Base-by-base conservation (phyloP, 176 grass and related monocot genomes). In the Elymus sibiricus region DNA sequence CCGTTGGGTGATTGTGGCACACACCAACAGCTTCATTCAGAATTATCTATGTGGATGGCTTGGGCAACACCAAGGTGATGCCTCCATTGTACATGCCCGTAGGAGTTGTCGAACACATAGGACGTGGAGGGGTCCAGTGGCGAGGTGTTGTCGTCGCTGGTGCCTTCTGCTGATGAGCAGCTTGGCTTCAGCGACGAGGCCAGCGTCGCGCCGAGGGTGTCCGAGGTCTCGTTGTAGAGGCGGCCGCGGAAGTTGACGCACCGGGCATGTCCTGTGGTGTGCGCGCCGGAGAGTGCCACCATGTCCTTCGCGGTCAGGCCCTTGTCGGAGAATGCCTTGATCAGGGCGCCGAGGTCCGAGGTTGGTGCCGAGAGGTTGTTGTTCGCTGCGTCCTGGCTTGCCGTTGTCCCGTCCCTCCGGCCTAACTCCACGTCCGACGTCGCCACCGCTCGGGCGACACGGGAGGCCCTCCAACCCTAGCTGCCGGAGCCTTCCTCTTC, bases 41-140 rank as follows among this genome's bases (percentile, higher is more conserved):
- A 32, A 32, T 32, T 32, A 32, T 32, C 31, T 32, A 32, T 32
- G 31, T 32, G 31, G 31, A 32, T 32, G 31, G 31, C 31, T 32
- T n/a, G n/a, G n/a, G 31, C 31, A 32, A 3, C 31, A 32, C 31
- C 31, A 32, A 32, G 31, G 31, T 32, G 31, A 1, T 32, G 31
- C 31, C 31, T 32, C 31, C 31, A 32, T 32, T 32, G 31, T 32
- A 32, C 31, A 32, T 32, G 38, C 38, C 6, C 38, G 39, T 40
- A 40, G 84, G 51, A 87, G 77, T 94, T 94, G 86, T 97, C 95
- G 79, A 97, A 97, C n/a, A 89, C 74, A 84, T 85, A 83, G 42
- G 92, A 90, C 1, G 92, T 91, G 43, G 68, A 39, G 14, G 92
- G 62, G 85, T 97, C 93, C 6, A 95, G 86, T 63, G 93, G 88